Evolutionary conservation across 176 grass and related monocot genomes (phyloP), one percentile per base, ranked within the genome.

Genomic region (Aegilops bicornis): DNA sequence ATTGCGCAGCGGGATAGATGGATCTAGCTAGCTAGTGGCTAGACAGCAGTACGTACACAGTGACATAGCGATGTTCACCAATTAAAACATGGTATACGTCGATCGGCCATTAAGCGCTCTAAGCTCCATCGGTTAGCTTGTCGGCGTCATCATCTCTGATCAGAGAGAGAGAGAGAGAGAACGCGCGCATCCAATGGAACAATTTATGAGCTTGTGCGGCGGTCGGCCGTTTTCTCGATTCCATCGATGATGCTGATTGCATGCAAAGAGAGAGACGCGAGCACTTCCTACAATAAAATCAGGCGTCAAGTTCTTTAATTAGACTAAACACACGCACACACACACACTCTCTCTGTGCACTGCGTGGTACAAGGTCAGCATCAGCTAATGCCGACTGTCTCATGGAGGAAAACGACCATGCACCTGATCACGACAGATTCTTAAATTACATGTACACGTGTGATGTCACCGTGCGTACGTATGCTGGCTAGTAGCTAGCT

Each of bases 221-320:
- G 15, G 40, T 16, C 45, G 35, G 35, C 80, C 43, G 45, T 78
- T 62, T 76, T 82, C 60, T 89, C 70, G 78, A 67, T 89, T 86
- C 78, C 83, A 86, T 86, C 88, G 88, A 86, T 5, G 83, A 60
- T 10, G 69, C 35, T 30, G 81, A 72, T 71, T 69, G 81, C 64
- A 74, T 63, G 62, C 17, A 10, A 45, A 27, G 22, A 19, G 17
- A 15, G 24, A 45, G 72, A 84, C 48, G 58, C 31, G 19, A 66
- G 19, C 27, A 3, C 12, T 24, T 52, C 73, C 27, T 25, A 30
- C 36, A 27, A 20, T 25, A 30, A 24, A 27, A 20, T 31, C 64
- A 14, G 64, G 84, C 84, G 75, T 60, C 75, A 64, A 65, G 11
- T 71, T 47, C 8, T 62, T 71, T 45, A 77, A 43, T 62, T 68